Evolutionary conservation across 345 rosid genomes (phyloP).

Genomic region (Physaria fendleri): DNA sequence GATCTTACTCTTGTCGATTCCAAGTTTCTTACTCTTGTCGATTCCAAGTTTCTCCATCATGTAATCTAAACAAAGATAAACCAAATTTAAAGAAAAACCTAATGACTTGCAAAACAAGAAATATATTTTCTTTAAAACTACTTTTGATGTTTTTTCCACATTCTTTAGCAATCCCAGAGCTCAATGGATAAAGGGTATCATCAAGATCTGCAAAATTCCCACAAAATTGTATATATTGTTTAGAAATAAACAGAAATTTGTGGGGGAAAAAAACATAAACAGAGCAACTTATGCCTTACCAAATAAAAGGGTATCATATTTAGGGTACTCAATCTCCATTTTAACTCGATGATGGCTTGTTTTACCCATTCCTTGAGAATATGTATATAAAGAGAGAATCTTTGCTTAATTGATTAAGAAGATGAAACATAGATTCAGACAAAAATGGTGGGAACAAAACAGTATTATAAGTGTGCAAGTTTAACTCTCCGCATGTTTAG

Average conservation of each 20-base stretch:
- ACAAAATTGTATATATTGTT: background rate
- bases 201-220: conserved; percentile 45
- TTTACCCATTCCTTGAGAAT: conserved; percentile 6
- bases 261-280: background rate
- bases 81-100: background rate
- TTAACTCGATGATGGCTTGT: background rate
- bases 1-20: conserved; percentile 48
- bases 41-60: conserved; percentile 71
- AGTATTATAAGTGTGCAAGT: background rate
- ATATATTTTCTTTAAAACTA: background rate
- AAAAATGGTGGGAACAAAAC: conserved; percentile 14
- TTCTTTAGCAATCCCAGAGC: conserved; percentile 43
- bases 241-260: background rate
- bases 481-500: conserved; percentile 3
- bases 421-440: conserved; percentile 11
- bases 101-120: conserved; percentile 3
- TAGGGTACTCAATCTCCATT: conserved; percentile 41
- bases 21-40: conserved; percentile 46
- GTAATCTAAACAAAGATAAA: conserved; percentile 39
- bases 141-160: conserved; percentile 51
- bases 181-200: conserved; percentile 68
- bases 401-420: background rate
- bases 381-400: conserved; percentile 12
- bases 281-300: conserved; percentile 35
- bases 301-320: conserved; percentile 60